A percentile compares a stretch with the other conserved stretches of the same genome.
Evolutionary conservation across 495 filamentous ascomycete genomes (phyloP).

Genomic region (Podospora comata): DNA sequence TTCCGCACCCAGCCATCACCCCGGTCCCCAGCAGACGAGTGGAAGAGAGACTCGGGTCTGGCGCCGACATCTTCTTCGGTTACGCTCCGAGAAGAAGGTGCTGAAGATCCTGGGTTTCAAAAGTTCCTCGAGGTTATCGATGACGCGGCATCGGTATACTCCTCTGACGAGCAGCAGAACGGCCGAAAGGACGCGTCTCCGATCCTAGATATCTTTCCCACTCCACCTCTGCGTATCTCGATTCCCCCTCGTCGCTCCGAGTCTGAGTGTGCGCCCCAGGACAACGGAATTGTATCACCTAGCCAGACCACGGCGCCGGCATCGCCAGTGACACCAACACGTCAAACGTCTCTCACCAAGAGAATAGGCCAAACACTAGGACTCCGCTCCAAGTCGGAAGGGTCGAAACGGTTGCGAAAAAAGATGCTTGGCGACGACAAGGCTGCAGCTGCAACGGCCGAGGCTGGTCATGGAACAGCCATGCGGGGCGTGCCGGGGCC

Average conservation of each 20-base stretch:
- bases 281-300: conserved; percentile 15
- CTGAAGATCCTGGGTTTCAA: conserved; percentile 36
- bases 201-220: conserved; percentile 14
- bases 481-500: conserved; percentile 26
- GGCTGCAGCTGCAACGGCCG: conserved; percentile 18
- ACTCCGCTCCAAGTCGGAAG: conserved; percentile 27
- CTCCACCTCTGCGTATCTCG: conserved; percentile 31
- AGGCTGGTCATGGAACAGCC: conserved; percentile 16
- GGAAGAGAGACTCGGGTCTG: conserved; percentile 54
- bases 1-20: conserved; percentile 39
- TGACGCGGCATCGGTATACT: conserved; percentile 25
- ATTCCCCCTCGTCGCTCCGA: conserved; percentile 11
- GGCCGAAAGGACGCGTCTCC: conserved; percentile 1
- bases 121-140: conserved; percentile 34
- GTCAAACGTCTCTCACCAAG: conserved; percentile 20
- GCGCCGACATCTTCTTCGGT: conserved; percentile 49
- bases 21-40: conserved; percentile 27
- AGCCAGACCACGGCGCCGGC: conserved; percentile 11
- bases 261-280: not conserved
- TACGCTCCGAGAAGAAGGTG: conserved; percentile 45
- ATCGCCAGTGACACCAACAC: conserved; percentile 20
- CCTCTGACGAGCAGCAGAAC: conserved; percentile 20
- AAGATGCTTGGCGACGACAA: conserved; percentile 31
- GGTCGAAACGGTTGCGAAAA: conserved; percentile 35
- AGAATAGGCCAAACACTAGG: conserved; percentile 41